phyloP scores from a whole-genome alignment of 148 eudicot genomes.

The Chenopodium berlandieri region DNA sequence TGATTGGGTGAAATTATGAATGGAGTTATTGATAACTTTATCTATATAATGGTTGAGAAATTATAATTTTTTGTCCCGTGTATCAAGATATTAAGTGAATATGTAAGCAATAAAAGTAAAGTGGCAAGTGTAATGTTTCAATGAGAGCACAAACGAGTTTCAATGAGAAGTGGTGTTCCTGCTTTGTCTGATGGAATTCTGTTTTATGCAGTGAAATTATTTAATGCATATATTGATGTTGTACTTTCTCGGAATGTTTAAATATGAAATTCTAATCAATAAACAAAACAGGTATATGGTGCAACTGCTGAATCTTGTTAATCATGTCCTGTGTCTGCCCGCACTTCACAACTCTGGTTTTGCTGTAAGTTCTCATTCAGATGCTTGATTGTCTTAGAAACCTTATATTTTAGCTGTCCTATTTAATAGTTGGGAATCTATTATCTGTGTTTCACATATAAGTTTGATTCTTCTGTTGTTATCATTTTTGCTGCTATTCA shows the following conservation, averaged over 20 bases:
- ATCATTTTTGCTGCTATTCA: slow-evolving; percentile 6
- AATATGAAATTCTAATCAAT: background rate
- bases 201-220: background rate
- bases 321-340: slow-evolving; percentile 77
- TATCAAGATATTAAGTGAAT: background rate
- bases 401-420: background rate
- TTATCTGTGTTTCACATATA: background rate
- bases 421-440: background rate
- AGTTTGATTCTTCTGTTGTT: background rate
- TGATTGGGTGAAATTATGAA: background rate
- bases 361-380: slow-evolving; percentile 59
- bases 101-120: background rate
- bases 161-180: background rate
- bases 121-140: background rate
- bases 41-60: background rate
- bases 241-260: background rate
- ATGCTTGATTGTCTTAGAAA: slow-evolving; percentile 6
- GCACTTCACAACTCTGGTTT: slow-evolving; percentile 97
- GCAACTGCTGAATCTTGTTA: slow-evolving; percentile 82
- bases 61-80: background rate
- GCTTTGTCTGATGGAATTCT: background rate
- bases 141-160: background rate
- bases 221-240: background rate
- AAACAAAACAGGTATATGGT: slow-evolving; percentile 83
- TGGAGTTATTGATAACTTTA: background rate